Evolutionary conservation across 169 alveolate genomes (phyloP).

Genomic region (Neospora caninum): DNA sequence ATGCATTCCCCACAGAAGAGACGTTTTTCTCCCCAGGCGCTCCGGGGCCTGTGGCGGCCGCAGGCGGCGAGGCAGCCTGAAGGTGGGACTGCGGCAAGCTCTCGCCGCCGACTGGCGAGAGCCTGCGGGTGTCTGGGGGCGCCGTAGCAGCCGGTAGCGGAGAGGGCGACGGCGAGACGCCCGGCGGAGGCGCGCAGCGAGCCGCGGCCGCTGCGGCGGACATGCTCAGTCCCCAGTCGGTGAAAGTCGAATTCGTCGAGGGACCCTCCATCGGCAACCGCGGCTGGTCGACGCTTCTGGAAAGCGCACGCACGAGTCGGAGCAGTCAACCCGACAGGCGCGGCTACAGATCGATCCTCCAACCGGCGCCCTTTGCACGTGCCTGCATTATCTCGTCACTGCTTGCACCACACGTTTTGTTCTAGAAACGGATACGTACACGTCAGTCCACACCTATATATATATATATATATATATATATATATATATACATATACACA

Average conservation of each 20-base stretch:
- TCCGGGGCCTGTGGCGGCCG: background rate
- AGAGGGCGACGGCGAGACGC: background rate
- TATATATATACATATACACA: no score
- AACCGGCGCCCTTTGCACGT: no score
- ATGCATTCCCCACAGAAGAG: background rate
- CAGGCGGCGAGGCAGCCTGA: background rate
- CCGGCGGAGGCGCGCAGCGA: background rate
- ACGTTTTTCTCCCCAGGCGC: background rate
- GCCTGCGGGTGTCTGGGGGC: background rate
- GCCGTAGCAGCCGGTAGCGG: background rate
- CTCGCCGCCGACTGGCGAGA: background rate
- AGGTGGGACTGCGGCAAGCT: background rate
- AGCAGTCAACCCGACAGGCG: background rate
- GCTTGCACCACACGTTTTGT: no score
- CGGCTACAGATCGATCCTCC: background rate
- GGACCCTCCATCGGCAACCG: constrained; percentile 16
- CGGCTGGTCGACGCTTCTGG: constrained; percentile 57
- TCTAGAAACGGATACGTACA: no score
- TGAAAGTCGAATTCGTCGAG: background rate
- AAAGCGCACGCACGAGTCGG: background rate
- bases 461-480: no score
- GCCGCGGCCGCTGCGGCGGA: constrained; percentile 9
- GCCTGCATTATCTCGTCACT: no score
- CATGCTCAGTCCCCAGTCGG: constrained; percentile 43
- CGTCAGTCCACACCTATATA: no score